Evolutionary conservation across 768 basidiomycete species (phyloP).

Genomic region (Podaxis mareebaensis): DNA sequence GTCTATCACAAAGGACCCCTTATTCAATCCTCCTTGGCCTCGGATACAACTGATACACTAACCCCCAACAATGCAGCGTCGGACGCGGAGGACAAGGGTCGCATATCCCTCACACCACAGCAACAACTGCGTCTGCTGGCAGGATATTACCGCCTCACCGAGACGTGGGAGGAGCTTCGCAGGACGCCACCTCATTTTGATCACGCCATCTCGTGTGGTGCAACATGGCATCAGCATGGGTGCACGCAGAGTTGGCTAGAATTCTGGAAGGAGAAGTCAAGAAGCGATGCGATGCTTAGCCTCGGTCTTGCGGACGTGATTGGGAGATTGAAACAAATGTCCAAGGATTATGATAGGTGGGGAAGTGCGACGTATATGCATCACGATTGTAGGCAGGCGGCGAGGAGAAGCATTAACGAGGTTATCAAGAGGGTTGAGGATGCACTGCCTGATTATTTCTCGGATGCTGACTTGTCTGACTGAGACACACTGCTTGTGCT

Average conservation of each 20-base stretch:
- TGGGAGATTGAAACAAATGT: constrained; percentile 60
- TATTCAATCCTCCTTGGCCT: constrained; percentile 17
- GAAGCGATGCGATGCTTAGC: constrained; percentile 57
- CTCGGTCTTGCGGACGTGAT: constrained; percentile 67
- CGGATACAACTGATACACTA: neutral
- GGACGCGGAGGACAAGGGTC: constrained; percentile 28
- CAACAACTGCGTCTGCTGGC: constrained; percentile 69
- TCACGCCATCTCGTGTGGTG: constrained; percentile 61
- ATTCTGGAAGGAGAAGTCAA: constrained; percentile 79
- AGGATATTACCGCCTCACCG: constrained; percentile 69
- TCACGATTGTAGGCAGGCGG: constrained; percentile 64
- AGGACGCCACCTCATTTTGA: constrained; percentile 59
- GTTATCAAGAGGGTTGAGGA: constrained; percentile 59
- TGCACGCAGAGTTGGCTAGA: constrained; percentile 76
- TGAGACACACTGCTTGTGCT: neutral
- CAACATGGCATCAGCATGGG: constrained; percentile 72
- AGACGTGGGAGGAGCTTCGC: constrained; percentile 66
- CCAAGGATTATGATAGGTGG: constrained; percentile 71
- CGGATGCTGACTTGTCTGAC: constrained; percentile 25
- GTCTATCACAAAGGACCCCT: constrained; percentile 21
- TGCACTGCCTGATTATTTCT: constrained; percentile 64
- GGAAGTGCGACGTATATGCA: constrained; percentile 80
- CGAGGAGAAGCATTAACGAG: constrained; percentile 56
- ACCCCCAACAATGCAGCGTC: constrained; percentile 21
- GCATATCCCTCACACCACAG: constrained; percentile 43